Percentiles rank a stretch among this genome's conserved stretches.
Evolutionary conservation across 1,139 yeast genomes (phyloP).

Genomic region (Hansenula lynferdii): DNA sequence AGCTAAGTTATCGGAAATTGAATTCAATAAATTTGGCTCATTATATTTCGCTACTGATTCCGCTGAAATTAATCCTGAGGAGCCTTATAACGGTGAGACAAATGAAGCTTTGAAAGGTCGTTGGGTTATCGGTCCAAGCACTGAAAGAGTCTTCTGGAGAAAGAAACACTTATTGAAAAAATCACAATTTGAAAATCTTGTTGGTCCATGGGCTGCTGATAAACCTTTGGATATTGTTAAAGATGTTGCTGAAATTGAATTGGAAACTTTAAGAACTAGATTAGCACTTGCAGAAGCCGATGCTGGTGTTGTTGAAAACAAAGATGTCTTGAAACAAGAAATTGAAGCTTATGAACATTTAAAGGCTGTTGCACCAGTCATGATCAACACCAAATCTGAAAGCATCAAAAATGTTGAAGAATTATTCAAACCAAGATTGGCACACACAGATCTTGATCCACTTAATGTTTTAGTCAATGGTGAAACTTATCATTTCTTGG

Average conservation of each 20-base stretch:
- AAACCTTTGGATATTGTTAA: constrained; percentile 56
- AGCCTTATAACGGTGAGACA: constrained; percentile 65
- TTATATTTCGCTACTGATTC: constrained; percentile 62
- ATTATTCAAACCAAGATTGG: constrained; percentile 69
- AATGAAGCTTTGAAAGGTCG: constrained; percentile 51
- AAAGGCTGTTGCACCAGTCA: constrained; percentile 44
- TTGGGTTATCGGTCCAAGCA: constrained; percentile 91
- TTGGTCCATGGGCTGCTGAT: constrained; percentile 74
- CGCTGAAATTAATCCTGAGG: constrained; percentile 35
- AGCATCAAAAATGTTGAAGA: constrained; percentile 55
- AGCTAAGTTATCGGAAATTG: constrained; percentile 40
- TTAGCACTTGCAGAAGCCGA: constrained; percentile 52
- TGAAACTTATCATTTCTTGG: constrained; percentile 51
- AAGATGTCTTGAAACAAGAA: constrained; percentile 40
- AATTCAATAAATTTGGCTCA: constrained; percentile 76
- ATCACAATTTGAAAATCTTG: constrained; percentile 38
- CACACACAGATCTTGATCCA: constrained; percentile 85
- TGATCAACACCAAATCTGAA: constrained; percentile 46
- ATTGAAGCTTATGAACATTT: constrained; percentile 58
- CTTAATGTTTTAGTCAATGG: constrained; percentile 64
- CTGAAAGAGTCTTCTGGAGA: constrained; percentile 74
- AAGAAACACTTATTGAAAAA: constrained; percentile 47
- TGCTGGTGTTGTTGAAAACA: constrained; percentile 40
- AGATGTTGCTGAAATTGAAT: constrained; percentile 62
- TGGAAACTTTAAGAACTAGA: constrained; percentile 56